Base-by-base conservation (phyloP, 73 alveolate genomes). In the Symbiodinium natans region DNA sequence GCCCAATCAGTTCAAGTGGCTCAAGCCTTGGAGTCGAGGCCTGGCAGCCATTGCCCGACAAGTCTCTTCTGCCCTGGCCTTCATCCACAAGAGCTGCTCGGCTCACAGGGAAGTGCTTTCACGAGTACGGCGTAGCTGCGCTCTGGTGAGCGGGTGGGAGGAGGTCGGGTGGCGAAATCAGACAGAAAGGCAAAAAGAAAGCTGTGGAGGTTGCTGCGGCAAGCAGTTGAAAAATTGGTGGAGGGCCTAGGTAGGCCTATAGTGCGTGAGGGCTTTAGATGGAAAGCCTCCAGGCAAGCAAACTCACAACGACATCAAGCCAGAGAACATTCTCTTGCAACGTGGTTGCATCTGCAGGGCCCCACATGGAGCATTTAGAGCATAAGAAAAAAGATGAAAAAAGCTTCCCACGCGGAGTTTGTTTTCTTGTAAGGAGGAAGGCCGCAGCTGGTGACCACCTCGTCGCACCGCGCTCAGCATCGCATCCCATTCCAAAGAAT, bases 251-350 rank as follows among this genome's bases (percentile, higher is more conserved):
- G n/a, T n/a, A n/a, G n/a, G n/a, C n/a, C n/a, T n/a, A n/a, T n/a
- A n/a, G n/a, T n/a, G n/a, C n/a, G n/a, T n/a, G n/a, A n/a, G n/a
- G n/a, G n/a, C n/a, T n/a, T n/a, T n/a, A n/a, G n/a, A n/a, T n/a
- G n/a, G n/a, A n/a, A n/a, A n/a, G n/a, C 80, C 36, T 1, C 42
- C 25, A 88, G 95, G 95, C 36, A 88, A 88, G n/a, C 31, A 83
- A 21, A 88, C 95, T 25, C 95, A 88, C 86, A 88, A 88, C 46
- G 95, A 88, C 34, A 83, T 88, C 46, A 88, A 88, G 42, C 95
- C 95, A 25, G 95, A 88, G 34, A 88, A 88, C 54, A 88, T 88
- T 46, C 86, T 88, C 43, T 40, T 88, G 95, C 85, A 27, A 46
- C 94, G 4, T 23, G 94, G 56, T 40, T 8, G 36, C 63, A 86